phyloP scores from a whole-genome alignment of 1,284 basidiomycete species.

The Papiliotrema flavescens region DNA sequence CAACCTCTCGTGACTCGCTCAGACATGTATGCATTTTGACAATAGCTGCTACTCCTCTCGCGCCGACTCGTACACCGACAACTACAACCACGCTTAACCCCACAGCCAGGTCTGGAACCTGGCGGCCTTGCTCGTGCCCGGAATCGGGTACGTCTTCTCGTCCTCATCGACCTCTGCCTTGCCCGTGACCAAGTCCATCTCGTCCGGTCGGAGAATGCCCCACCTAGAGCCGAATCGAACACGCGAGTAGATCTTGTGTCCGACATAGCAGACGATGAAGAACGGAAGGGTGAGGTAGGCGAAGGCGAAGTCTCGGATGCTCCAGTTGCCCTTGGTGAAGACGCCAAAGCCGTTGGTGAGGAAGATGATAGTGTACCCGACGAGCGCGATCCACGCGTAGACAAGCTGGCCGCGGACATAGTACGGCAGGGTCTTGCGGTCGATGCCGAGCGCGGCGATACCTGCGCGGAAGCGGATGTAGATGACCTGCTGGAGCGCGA shows the following conservation, averaged over 20 bases:
- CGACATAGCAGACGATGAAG: constrained; percentile 1
- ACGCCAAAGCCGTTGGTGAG: constrained; percentile 7
- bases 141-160: constrained; percentile 37
- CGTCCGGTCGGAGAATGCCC: constrained; percentile 51
- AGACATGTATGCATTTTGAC: no score
- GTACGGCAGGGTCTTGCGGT: neutral
- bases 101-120: constrained; percentile 1
- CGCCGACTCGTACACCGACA: neutral
- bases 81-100: neutral
- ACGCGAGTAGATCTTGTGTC: constrained; percentile 3
- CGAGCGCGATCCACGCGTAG: constrained; percentile 1
- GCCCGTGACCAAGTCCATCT: constrained; percentile 37
- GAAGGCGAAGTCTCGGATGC: constrained; percentile 2
- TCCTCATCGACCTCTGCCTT: constrained; percentile 52
- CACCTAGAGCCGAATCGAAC: neutral
- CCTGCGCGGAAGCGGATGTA: constrained; percentile 3
- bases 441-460: neutral
- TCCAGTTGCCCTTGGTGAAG: constrained; percentile 4
- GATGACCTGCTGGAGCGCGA: constrained; percentile 1
- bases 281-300: constrained; percentile 2
- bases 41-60: no score
- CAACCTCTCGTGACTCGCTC: no score
- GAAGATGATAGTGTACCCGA: constrained; percentile 2
- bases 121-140: neutral
- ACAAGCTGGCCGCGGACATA: neutral